Evolutionary conservation across 2,329 filamentous ascomycete genomes (phyloP), one percentile per base, ranked within the genome.

Genomic region (Tolypocladium album): DNA sequence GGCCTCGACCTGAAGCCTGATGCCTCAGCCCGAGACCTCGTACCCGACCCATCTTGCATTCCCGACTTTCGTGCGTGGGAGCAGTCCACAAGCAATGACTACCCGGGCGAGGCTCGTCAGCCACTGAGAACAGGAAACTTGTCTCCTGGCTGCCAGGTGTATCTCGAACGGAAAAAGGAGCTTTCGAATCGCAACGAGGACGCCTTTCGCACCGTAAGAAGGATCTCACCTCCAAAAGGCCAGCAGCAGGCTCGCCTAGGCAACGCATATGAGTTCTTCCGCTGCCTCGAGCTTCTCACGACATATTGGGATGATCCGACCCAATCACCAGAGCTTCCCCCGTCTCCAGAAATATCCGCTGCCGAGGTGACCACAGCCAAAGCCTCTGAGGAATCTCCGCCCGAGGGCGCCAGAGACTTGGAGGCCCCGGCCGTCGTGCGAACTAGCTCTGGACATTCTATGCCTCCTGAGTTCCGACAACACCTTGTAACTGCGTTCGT

Each of bases 191-290:
- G 73, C 31, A 88, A 88, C 62, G 78, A 82, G 50, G 75, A 79
- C 47, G 85, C 84, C 9, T 88, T 85, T 67, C 80, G 83, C 34
- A 83, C 82, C 1, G 79, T 87, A 59, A 80, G 84, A 31, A 79
- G 85, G 53, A 74, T 86, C n/a, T 76, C 78, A 7, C 74, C 81
- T 0, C 77, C 78, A 40, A 78, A 78, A 47, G 85, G 84, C 47
- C 79, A 80, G 66, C 72, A 77, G 55, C 75, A 80, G 42, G 77
- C 79, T 38, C 80, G 84, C 8, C 71, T 88, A 9, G 85, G 85
- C 17, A 86, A 86, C 64, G 79, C 82, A 6, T 87, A 86, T 65
- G 85, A 87, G 70, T 87, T 88, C 70, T 88, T 82, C 72, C 82
- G 82, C 58, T 82, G 83, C 64, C 75, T 88, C 24, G 85, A 88